phyloP scores from a whole-genome alignment of 192 early-diverging fungal species.

The Coemansia sp. region DNA sequence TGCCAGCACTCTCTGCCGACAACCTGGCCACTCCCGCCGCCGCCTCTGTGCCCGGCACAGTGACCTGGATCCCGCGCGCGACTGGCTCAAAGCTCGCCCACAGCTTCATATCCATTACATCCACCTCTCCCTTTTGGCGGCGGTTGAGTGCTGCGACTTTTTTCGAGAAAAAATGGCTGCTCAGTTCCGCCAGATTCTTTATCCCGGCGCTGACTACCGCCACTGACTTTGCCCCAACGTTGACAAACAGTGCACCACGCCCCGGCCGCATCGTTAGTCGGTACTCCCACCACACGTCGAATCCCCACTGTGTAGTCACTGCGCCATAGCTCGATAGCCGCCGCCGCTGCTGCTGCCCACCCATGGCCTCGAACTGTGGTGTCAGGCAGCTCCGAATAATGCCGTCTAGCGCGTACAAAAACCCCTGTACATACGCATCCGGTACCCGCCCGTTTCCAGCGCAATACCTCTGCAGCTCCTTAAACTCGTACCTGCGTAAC shows the following conservation, averaged over 20 bases:
- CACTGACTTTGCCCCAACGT: conserved; percentile 7
- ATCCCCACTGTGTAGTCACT: conserved; percentile 6
- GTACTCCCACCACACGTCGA: conserved; percentile 35
- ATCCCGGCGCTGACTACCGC: conserved; percentile 4
- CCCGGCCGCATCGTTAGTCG: conserved; percentile 15
- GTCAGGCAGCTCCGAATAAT: conserved; percentile 6
- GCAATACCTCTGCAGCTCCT: conserved; percentile 8
- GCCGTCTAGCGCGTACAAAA: conserved; percentile 21
- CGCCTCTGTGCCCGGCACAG: neutral
- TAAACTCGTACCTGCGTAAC: conserved; percentile 18
- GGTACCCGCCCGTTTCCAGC: neutral
- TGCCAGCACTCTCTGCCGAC: neutral
- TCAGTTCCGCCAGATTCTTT: conserved; percentile 5
- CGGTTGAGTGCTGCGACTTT: neutral
- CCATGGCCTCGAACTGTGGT: neutral
- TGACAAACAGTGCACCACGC: neutral
- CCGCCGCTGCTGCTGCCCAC: too few species aligned
- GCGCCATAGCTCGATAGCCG: neutral
- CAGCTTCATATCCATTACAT: neutral
- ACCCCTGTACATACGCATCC: conserved; percentile 8
- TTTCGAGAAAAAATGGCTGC: neutral
- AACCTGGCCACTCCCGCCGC: neutral
- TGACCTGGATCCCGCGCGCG: conserved; percentile 1
- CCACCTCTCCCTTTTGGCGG: neutral
- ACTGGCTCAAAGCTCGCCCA: conserved; percentile 13